A percentile compares a stretch with the other conserved stretches of the same genome.
Evolutionary conservation across 495 filamentous ascomycete genomes (phyloP).

Genomic region (Penicillium odoratum): DNA sequence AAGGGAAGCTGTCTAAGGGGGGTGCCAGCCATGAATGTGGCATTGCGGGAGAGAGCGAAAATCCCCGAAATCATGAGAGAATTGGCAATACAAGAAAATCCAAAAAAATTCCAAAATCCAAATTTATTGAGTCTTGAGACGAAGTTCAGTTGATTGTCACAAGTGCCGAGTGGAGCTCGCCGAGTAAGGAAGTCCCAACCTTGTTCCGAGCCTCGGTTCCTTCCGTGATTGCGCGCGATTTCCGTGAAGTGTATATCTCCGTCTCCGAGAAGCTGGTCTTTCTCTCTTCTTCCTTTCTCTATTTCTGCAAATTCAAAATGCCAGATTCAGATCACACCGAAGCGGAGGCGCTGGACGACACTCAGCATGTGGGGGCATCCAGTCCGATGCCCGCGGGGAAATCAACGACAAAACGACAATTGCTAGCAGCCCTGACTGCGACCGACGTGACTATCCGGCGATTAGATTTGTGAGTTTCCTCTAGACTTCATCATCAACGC

Average conservation of each 20-base stretch:
- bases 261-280: constrained; percentile 12
- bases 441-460: constrained; percentile 39
- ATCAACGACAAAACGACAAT: constrained; percentile 23
- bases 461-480: constrained; percentile 36
- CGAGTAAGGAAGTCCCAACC: constrained; percentile 19
- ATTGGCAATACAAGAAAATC: not conserved
- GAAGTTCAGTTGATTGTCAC: too few relatives aligned
- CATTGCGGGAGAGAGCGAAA: not conserved
- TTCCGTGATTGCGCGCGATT: constrained; percentile 16
- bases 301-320: constrained; percentile 13
- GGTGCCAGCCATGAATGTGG: too few relatives aligned
- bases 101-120: not conserved
- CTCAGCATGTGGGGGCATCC: constrained; percentile 28
- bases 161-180: not conserved
- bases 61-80: not conserved
- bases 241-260: constrained; percentile 5
- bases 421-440: constrained; percentile 33
- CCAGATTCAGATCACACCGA: constrained; percentile 13
- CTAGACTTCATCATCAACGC: not conserved
- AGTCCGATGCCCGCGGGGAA: constrained; percentile 29
- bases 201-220: constrained; percentile 27
- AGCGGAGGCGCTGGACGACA: constrained; percentile 7
- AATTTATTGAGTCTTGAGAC: not conserved
- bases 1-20: not conserved
- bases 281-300: constrained; percentile 3